Evolutionary conservation across 768 basidiomycete species (phyloP).

Genomic region (Albatrellus ellisii): DNA sequence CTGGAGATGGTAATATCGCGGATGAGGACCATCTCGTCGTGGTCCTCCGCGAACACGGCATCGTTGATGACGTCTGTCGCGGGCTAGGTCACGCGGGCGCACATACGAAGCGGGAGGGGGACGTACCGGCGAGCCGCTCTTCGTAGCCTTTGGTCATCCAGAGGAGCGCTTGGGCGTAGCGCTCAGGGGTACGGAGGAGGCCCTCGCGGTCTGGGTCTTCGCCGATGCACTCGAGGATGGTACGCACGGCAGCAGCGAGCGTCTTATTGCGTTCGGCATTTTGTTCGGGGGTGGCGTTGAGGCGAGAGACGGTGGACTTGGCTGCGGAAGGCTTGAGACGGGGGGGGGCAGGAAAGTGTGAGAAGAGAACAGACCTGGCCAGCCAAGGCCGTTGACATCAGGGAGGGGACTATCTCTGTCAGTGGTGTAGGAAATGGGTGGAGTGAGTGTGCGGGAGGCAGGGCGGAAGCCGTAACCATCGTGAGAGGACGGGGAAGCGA

Average conservation of each 20-base stretch:
- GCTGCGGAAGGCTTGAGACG: constrained; percentile 30
- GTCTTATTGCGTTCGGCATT: constrained; percentile 57
- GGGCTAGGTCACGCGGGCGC: constrained; percentile 2
- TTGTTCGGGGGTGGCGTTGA: constrained; percentile 70
- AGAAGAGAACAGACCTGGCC: constrained; percentile 54
- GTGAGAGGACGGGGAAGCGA: constrained; percentile 20
- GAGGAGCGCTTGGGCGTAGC: constrained; percentile 93
- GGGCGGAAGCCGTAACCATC: constrained; percentile 80
- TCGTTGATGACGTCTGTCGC: constrained; percentile 89
- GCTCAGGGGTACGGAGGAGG: constrained; percentile 79
- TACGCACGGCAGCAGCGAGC: constrained; percentile 76
- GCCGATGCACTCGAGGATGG: constrained; percentile 92
- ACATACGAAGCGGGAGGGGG: constrained; percentile 5
- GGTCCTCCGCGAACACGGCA: constrained; percentile 96
- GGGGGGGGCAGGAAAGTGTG: constrained; percentile 4
- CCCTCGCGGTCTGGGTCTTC: constrained; percentile 97
- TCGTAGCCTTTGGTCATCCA: constrained; percentile 99
- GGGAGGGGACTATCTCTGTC: constrained; percentile 24
- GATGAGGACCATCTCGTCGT: constrained; percentile 99
- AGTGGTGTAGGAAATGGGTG: constrained; percentile 26
- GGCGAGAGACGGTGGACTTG: constrained; percentile 77
- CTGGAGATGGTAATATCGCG: constrained; percentile 96
- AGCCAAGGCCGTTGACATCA: constrained; percentile 70
- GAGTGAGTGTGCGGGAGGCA: constrained; percentile 55
- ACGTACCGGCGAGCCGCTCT: constrained; percentile 74